A percentile compares a stretch with the other conserved stretches of the same genome.
Evolutionary conservation across 2,329 filamentous ascomycete species (phyloP).

Genomic region (Ustulina deusta): DNA sequence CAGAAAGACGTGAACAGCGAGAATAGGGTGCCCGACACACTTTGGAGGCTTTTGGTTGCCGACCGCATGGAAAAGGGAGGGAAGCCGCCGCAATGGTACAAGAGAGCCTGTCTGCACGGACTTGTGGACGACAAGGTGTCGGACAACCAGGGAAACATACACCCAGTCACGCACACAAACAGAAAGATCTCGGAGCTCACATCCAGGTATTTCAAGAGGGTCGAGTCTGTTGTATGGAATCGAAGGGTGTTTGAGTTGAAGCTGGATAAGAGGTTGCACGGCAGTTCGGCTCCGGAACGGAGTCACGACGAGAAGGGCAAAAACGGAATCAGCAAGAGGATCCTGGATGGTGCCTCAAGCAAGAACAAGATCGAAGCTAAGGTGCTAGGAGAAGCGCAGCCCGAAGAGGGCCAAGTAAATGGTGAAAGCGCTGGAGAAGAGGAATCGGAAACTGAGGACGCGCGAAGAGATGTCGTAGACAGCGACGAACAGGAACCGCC

Average conservation of each 20-base stretch:
- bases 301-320: not conserved
- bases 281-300: not conserved
- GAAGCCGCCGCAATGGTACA: conserved; percentile 29
- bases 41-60: conserved; percentile 28
- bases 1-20: conserved; percentile 3
- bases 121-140: conserved; percentile 26
- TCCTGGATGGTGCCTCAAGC: not conserved
- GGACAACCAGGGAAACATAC: conserved; percentile 27
- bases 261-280: conserved; percentile 11
- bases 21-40: conserved; percentile 25
- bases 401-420: not conserved
- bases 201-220: conserved; percentile 21
- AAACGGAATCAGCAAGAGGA: not conserved
- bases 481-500: conserved; percentile 10
- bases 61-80: conserved; percentile 23
- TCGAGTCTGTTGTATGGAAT: conserved; percentile 26
- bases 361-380: not conserved
- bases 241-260: conserved; percentile 25
- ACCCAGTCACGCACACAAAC: conserved; percentile 13
- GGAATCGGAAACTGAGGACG: not conserved
- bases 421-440: not conserved
- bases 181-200: conserved; percentile 29
- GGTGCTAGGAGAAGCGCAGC: not conserved
- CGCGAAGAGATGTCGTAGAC: not conserved
- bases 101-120: conserved; percentile 25